A percentile compares a stretch with the other conserved stretches of the same genome.
Conservation (phyloP, 2,329 filamentous ascomycete genomes). For the Spiromastix sp. region DNA sequence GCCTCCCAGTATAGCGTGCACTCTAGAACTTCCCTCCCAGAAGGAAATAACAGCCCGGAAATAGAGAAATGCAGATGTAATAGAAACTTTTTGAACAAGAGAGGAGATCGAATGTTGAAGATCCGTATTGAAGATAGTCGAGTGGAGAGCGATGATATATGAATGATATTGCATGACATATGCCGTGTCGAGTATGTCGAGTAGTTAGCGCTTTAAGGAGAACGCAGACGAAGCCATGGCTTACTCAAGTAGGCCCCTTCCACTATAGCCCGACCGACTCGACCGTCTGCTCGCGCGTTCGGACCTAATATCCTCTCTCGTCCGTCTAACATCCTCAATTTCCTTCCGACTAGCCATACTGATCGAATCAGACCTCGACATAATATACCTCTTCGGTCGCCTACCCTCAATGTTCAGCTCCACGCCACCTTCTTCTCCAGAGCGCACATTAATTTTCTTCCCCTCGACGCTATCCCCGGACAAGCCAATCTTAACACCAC, state of each 20-base stretch:
- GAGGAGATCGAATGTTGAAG: no score
- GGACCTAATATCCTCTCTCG: constrained; percentile 25
- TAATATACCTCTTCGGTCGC: constrained; percentile 27
- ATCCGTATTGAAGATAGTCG: no score
- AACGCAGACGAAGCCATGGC: no score
- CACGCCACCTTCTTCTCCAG: constrained; percentile 26
- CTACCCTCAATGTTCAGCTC: constrained; percentile 29
- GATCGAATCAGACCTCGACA: constrained; percentile 25
- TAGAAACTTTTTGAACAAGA: no score
- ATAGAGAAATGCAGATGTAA: no score
- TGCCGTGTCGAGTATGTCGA: no score
- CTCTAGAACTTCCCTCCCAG: no score
- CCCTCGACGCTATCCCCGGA: constrained; percentile 25
- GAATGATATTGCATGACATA: no score
- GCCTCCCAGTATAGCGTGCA: no score
- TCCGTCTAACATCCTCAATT: constrained; percentile 23
- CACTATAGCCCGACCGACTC: constrained; percentile 28
- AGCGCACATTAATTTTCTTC: constrained; percentile 29
- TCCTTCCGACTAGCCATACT: constrained; percentile 21
- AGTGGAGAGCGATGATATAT: no score
- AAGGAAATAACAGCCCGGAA: no score
- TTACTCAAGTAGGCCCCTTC: constrained; percentile 15
- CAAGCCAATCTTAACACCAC: constrained; percentile 31
- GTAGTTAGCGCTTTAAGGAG: no score
- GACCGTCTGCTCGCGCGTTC: constrained; percentile 28